Base-by-base conservation (phyloP, 352 stramenopile species). In the Phytophthora palmivora region DNA sequence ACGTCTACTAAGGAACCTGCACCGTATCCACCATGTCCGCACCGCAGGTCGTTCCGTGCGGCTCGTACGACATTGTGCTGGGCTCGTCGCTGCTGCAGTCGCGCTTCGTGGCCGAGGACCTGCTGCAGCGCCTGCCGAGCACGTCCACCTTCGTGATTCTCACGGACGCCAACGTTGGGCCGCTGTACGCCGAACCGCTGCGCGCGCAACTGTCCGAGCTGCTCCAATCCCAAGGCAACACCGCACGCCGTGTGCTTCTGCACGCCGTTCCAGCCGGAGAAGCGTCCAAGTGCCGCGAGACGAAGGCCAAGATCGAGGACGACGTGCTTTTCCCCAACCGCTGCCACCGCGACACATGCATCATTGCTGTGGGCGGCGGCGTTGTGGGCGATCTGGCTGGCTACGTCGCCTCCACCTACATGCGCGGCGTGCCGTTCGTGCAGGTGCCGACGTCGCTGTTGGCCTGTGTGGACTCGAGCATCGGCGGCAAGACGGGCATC, bases 371-470 rank as follows among this genome's bases (percentile, higher is more conserved):
- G 28, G 97, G 97, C 45, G 97, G 97, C 26, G 97, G 97, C 48
- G 97, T 99, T 24, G 98, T 99, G 63, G 97, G 96, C 16, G 97
- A 99, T 74, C 90, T 99, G 74, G 95, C 96, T 11, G 97, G 97
- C 15, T 99, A 99, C 79, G 93, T 98, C n/a, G 94, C 95, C 3
- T 79, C 97, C 37, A 98, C 98, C 39, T 99, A 99, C 82, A 97
- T 98, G 84, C 89, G 97, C 45, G 97, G 79, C 49, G 80, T 94
- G 38, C 80, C 79, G 7, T 92, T 94, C 53, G 67, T 94, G 32
- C 86, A 98, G 71, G 87, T 99, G 26, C 97, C 97, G 10, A 99
- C 97, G 18, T 98, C 96, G 15, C 84, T 99, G 45, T 92, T 99
- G 78, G 97, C 97, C n/a, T 99, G 98, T 75, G 97, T 99, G 33